Evolutionary conservation across 1,284 basidiomycete genomes (phyloP).

Genomic region (Lentinula novae-zelandiae): DNA sequence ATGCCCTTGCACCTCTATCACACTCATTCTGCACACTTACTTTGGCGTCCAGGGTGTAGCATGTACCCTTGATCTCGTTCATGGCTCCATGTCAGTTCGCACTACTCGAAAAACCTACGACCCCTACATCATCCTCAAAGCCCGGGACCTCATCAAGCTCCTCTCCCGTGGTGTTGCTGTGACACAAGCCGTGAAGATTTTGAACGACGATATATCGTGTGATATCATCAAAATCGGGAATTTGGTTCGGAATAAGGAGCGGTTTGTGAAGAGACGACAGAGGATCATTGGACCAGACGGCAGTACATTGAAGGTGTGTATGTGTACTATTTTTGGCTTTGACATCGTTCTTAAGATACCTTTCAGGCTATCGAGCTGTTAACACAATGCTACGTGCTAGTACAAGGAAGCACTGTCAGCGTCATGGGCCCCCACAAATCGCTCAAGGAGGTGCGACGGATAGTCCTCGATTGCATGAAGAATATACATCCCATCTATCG

Average conservation of each 20-base stretch:
- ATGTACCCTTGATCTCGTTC: slow-evolving; percentile 92
- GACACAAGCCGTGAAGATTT: slow-evolving; percentile 83
- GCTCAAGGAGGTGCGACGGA: slow-evolving; percentile 92
- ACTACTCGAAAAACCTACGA: slow-evolving; percentile 98
- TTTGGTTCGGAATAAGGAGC: slow-evolving; percentile 92
- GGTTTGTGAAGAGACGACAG: slow-evolving; percentile 95
- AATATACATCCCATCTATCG: slow-evolving; percentile 99
- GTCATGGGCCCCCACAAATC: slow-evolving; percentile 97
- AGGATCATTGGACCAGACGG: slow-evolving; percentile 97
- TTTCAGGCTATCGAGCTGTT: slow-evolving; percentile 93
- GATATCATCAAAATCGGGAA: slow-evolving; percentile 99
- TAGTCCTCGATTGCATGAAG: slow-evolving; percentile 98
- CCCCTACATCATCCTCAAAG: slow-evolving; percentile 95
- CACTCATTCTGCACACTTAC: neutral
- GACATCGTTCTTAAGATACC: slow-evolving; percentile 1
- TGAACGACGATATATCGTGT: slow-evolving; percentile 89
- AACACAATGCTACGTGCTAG: slow-evolving; percentile 95
- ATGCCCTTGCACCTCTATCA: slow-evolving; percentile 18
- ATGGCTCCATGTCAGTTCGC: slow-evolving; percentile 95
- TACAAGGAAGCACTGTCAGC: slow-evolving; percentile 97
- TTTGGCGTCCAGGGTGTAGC: slow-evolving; percentile 63
- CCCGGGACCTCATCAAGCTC: slow-evolving; percentile 93
- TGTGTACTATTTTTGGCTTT: neutral
- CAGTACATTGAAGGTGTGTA: slow-evolving; percentile 85
- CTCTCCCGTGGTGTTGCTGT: slow-evolving; percentile 88